phyloP scores from a whole-genome alignment of 129 eudicot genomes.

The Flaveria ramosissima region DNA sequence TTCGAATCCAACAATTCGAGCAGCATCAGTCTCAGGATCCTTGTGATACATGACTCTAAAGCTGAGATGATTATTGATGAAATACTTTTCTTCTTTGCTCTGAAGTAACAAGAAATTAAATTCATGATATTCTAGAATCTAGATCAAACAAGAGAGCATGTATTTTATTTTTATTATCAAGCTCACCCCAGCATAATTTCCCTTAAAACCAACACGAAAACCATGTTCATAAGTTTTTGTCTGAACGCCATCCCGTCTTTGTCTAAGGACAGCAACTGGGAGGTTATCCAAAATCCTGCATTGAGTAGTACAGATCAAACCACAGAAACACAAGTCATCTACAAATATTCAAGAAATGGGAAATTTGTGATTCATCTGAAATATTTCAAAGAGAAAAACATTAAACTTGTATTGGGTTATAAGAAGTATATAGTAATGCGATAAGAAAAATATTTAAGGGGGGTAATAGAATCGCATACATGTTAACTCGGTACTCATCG shows the following conservation, averaged over 20 bases:
- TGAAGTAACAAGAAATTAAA: constrained; percentile 34
- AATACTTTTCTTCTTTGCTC: constrained; percentile 93
- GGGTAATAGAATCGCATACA: constrained; percentile 48
- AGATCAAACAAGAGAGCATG: constrained; percentile 4
- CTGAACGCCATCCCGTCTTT: constrained; percentile 80
- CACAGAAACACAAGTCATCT: neutral
- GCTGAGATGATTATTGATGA: constrained; percentile 88
- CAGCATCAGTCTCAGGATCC: constrained; percentile 80
- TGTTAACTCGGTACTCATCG: constrained; percentile 90
- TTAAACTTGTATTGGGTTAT: neutral
- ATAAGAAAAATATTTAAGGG: neutral
- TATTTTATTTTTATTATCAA: neutral
- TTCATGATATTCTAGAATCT: neutral
- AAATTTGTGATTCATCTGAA: neutral
- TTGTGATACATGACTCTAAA: constrained; percentile 95
- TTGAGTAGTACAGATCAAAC: constrained; percentile 3
- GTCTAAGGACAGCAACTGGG: constrained; percentile 94
- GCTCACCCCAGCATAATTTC: constrained; percentile 92
- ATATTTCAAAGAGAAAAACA: neutral
- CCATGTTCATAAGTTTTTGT: constrained; percentile 90
- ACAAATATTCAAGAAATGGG: neutral
- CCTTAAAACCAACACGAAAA: constrained; percentile 95
- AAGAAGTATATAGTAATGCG: neutral
- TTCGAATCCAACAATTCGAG: constrained; percentile 96
- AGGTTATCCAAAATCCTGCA: constrained; percentile 90